Evolutionary conservation across 2,329 filamentous ascomycete species (phyloP).

Genomic region (Drechslerella stenobrocha): DNA sequence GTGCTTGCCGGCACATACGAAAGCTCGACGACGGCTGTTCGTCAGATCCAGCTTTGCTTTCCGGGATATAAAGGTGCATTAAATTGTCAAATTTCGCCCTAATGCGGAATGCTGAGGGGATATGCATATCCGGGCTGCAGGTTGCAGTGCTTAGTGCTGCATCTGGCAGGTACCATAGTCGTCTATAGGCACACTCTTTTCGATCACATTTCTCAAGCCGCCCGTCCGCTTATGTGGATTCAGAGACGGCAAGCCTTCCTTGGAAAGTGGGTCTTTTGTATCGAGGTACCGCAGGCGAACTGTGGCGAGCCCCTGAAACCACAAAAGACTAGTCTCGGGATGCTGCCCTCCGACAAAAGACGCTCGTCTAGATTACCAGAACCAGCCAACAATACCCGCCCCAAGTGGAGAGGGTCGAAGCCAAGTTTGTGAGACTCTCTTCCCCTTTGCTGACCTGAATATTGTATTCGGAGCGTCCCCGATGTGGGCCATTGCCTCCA

Average conservation of each 20-base stretch:
- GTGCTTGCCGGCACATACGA: constrained; percentile 22
- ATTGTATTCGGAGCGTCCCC: too few relatives aligned
- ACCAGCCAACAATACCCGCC: not conserved
- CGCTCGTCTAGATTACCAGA: not conserved
- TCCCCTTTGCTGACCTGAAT: too few relatives aligned
- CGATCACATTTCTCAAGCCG: not conserved
- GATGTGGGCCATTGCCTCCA: too few relatives aligned
- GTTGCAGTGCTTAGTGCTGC: not conserved
- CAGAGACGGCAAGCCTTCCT: constrained; percentile 21
- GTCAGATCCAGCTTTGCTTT: constrained; percentile 11
- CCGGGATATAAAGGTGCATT: constrained; percentile 24
- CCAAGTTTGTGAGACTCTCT: too few relatives aligned
- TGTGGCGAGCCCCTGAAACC: constrained; percentile 48
- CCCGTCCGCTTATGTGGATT: constrained; percentile 14
- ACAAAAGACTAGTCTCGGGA: too few relatives aligned
- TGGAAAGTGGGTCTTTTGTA: constrained; percentile 38
- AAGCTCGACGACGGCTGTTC: constrained; percentile 23
- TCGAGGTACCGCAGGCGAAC: constrained; percentile 42
- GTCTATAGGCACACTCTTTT: constrained; percentile 10
- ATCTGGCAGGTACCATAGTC: constrained; percentile 3
- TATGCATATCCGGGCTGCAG: not conserved
- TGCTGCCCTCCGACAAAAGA: constrained; percentile 33
- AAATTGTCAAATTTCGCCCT: constrained; percentile 37
- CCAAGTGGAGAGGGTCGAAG: too few relatives aligned
- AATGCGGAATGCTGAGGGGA: not conserved